Evolutionary conservation across 208 protist species (phyloP).

Genomic region (Trypanosoma avium): DNA sequence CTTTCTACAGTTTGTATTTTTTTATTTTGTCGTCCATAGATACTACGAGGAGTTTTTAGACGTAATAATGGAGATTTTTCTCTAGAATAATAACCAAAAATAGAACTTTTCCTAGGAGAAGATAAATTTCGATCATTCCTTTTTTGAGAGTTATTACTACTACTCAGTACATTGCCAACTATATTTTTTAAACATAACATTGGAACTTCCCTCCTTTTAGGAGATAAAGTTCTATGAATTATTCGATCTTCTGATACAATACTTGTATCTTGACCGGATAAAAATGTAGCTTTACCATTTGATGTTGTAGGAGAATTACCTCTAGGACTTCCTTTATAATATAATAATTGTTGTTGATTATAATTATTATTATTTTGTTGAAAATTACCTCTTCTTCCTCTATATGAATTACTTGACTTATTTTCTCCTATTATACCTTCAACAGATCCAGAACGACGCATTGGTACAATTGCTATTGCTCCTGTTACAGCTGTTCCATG

Average conservation of each 20-base stretch:
- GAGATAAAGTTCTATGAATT: background rate
- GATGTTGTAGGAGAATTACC: background rate
- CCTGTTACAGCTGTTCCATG: no score
- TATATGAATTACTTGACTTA: no score
- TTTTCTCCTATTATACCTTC: no score
- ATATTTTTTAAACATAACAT: background rate
- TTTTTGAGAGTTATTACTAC: background rate
- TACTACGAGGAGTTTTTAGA: no score
- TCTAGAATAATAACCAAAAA: background rate
- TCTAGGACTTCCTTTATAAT: background rate
- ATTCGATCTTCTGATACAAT: background rate
- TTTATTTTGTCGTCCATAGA: no score
- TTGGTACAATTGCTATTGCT: no score
- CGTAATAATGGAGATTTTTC: background rate
- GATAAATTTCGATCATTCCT: background rate
- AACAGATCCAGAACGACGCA: no score
- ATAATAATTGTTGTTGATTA: background rate
- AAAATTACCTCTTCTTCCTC: no score
- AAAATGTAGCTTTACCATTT: background rate
- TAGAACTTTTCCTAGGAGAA: background rate
- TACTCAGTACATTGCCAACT: background rate
- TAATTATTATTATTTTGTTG: no score
- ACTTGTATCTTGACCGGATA: background rate
- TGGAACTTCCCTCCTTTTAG: background rate
- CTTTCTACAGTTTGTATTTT: no score